A percentile compares a stretch with the other conserved stretches of the same genome.
Evolutionary conservation across 139 green algal genomes (phyloP).

Genomic region (Mesotaenium endlicherianum): DNA sequence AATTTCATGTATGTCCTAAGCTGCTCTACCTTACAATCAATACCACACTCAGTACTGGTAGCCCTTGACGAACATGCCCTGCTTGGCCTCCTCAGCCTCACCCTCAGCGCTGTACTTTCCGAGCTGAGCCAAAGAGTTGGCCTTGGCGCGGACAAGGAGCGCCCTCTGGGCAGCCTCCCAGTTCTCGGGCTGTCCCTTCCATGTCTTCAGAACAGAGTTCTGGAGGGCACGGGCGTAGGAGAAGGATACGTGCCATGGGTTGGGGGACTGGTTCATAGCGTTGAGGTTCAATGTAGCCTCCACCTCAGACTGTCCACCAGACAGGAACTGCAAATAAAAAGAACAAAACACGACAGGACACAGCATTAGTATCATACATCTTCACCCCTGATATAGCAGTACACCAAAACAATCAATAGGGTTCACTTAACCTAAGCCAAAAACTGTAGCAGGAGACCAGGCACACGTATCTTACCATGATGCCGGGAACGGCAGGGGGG

Average conservation of each 20-base stretch:
- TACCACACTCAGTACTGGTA: constrained; percentile 89
- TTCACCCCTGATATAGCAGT: too few relatives aligned
- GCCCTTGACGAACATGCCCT: constrained; percentile 93
- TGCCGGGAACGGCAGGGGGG: constrained; percentile 94
- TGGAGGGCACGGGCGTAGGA: constrained; percentile 98
- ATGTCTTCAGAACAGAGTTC: constrained; percentile 71
- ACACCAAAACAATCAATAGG: too few relatives aligned
- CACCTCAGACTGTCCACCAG: constrained; percentile 96
- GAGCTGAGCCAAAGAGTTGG: constrained; percentile 92
- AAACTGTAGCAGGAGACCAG: too few relatives aligned
- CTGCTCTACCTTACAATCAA: too few relatives aligned
- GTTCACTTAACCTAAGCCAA: too few relatives aligned
- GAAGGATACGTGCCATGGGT: constrained; percentile 99
- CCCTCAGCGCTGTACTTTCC: constrained; percentile 87
- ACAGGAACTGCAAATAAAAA: constrained; percentile 81
- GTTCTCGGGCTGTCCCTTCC: constrained; percentile 82
- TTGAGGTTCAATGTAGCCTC: constrained; percentile 99
- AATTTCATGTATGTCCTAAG: too few relatives aligned
- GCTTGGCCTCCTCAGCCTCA: constrained; percentile 62
- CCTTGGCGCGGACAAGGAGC: constrained; percentile 87
- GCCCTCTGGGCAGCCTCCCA: constrained; percentile 80
- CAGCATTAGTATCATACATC: too few relatives aligned
- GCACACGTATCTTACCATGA: constrained; percentile 73
- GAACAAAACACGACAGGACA: too few relatives aligned
- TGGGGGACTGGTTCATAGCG: constrained; percentile 98